Evolutionary conservation across 2,329 filamentous ascomycete species (phyloP), one percentile per base, ranked within the genome.

Genomic region (Monilinia fructigena): DNA sequence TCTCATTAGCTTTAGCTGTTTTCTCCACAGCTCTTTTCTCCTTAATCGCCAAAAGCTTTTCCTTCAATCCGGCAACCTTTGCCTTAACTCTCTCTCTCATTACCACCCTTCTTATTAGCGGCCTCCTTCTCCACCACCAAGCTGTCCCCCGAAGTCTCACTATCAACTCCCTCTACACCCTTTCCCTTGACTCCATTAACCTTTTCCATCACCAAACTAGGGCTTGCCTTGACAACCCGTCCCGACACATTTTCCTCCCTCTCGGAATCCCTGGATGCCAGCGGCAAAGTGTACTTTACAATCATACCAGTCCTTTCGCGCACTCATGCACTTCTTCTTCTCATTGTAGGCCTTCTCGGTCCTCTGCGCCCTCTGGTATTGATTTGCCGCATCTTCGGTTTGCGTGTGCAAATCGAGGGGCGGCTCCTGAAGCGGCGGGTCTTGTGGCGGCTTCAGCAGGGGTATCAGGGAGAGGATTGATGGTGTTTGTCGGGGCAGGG

Each of bases 161-260:
- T 58, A 23, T 59, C 53, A 11, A 38, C n/a, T 1, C 20, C 23
- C 53, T 59, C 20, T 1, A 45, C 62, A 0, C 31, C n/a, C 6
- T 40, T 35, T 0, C 50, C 42, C 42, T 28, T 58, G 2, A 23
- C 23, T 11, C 23, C 42, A 42, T 12, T n/a, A n/a, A 56, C 62
- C 11, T 58, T 35, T 31, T 65, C 62, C 42, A 35, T 58, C 2
- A 40, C 54, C 62, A 65, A 50, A 40, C n/a, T 35, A 8, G 62
- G 62, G 5, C 62, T 54, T 10, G 62, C 62, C 42, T 38, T 50
- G 2, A 65, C 54, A 8, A 65, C 62, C 31, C 53, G 42, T 6
- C 62, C 62, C 54, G 3, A 65, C 40, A n/a, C 62, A 65, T 16
- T 58, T 58, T 11, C 62, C 62, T 28, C 62, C 62, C 62, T 65